Evolutionary conservation across 2,329 filamentous ascomycete genomes (phyloP), one percentile per base, ranked within the genome.

Genomic region (Fusarium beomiforme): DNA sequence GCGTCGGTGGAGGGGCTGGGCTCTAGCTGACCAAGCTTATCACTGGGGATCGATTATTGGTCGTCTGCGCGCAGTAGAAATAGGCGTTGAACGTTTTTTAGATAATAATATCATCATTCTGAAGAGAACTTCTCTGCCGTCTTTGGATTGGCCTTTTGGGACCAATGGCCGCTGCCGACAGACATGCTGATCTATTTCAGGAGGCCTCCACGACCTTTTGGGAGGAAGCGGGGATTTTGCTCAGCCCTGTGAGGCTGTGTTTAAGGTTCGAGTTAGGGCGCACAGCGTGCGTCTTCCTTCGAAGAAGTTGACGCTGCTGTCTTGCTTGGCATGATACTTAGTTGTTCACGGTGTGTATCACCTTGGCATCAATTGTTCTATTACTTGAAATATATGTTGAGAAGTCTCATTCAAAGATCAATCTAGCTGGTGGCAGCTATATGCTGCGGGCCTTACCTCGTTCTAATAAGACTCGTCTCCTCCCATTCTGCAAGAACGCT

Each of bases 221-320:
- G 1, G 11, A 23, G 2, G 4, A 8, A 23, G 6, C 5, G 11
- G 21, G 8, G 6, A 17, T 6, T 41, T 14, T 8, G 33, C 47
- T 24, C 43, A 63, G 56, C 55, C 56, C 24, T 61, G 56, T 31
- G 54, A 62, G 59, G 54, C 59, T 49, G 16, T 59, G 54, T 26
- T 34, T 8, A 14, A 14, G n/a, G n/a, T n/a, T 29, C 34, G n/a
- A n/a, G n/a, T n/a, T n/a, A n/a, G n/a, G n/a, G n/a, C n/a, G n/a
- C n/a, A n/a, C n/a, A n/a, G n/a, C n/a, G n/a, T n/a, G n/a, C n/a
- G n/a, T n/a, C n/a, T n/a, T n/a, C n/a, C n/a, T n/a, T n/a, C n/a
- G n/a, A n/a, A n/a, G n/a, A n/a, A n/a, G n/a, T n/a, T n/a, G n/a
- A n/a, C n/a, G n/a, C n/a, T n/a, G n/a, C n/a, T n/a, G n/a, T n/a